These are phyloP conservation scores for Cercospora janseana DNA, from an alignment of 2,329 filamentous ascomycete genomes.

Conservation along the genomic window DNA sequence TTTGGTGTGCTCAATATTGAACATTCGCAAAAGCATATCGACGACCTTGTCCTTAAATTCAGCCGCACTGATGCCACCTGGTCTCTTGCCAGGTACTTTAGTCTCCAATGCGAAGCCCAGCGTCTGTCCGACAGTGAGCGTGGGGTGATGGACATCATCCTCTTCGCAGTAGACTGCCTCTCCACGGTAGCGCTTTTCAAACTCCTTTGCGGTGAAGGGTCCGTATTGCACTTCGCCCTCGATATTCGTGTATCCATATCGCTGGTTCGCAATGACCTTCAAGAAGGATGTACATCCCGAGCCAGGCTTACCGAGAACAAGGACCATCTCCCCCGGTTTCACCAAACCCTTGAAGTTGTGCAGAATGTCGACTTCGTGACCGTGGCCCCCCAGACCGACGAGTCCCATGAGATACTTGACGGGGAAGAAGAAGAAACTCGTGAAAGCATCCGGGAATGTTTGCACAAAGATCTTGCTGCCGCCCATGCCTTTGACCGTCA, in stretches of 20 bases:
- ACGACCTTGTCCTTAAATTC: slow-evolving; percentile 77
- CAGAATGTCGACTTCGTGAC: slow-evolving; percentile 69
- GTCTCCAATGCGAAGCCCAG: slow-evolving; percentile 80
- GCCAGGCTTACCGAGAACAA: slow-evolving; percentile 76
- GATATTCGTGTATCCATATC: slow-evolving; percentile 59
- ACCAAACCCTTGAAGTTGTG: slow-evolving; percentile 65
- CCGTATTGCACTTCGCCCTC: slow-evolving; percentile 67
- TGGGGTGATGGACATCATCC: slow-evolving; percentile 82
- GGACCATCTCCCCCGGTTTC: slow-evolving; percentile 82
- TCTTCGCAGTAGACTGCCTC: slow-evolving; percentile 85
- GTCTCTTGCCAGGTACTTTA: slow-evolving; percentile 64
- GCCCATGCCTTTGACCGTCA: slow-evolving; percentile 62
- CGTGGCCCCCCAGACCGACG: slow-evolving; percentile 65
- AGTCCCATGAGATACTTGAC: slow-evolving; percentile 60
- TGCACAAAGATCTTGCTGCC: slow-evolving; percentile 62
- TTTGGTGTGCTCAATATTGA: slow-evolving; percentile 86
- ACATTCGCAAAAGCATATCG: slow-evolving; percentile 77
- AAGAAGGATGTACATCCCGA: slow-evolving; percentile 56
- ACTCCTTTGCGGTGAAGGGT: slow-evolving; percentile 65
- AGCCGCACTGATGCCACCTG: slow-evolving; percentile 66
- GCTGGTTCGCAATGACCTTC: slow-evolving; percentile 55
- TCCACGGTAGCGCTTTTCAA: slow-evolving; percentile 69
- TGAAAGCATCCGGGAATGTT: slow-evolving; percentile 59
- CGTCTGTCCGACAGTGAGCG: slow-evolving; percentile 83
- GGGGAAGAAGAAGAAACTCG: slow-evolving; percentile 68